Evolutionary conservation across 1,284 basidiomycete species (phyloP), one percentile per base, ranked within the genome.

Genomic region (Pyrrhoderma noxium): DNA sequence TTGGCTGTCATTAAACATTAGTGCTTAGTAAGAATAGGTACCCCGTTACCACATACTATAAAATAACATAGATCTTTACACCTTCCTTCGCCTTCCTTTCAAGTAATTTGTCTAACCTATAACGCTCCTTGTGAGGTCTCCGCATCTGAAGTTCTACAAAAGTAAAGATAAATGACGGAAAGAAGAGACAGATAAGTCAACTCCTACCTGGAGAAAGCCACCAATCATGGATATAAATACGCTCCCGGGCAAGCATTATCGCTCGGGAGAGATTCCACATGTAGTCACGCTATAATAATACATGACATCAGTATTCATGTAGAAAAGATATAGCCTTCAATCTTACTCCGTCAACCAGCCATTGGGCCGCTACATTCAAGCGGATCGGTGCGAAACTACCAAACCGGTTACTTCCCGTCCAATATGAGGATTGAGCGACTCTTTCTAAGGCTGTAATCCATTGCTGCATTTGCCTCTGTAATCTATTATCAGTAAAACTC

Each of bases 191-290:
- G 38, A 42, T 2, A 18, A 22, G 34, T 23, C 45, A 31, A 27
- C 45, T 51, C 69, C 47, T 62, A 86, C 87, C 88, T 2, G 89
- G 89, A 18, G 87, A 89, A 27, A 93, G 68, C 93, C 93, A 96
- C 93, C 93, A 96, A 67, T 93, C 92, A 63, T 96, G 93, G 38
- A 96, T 95, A 62, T 92, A 92, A 54, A 94, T 90, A 21, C 75
- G 79, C 60, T 96, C 89, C 63, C 86, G 88, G 2, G 96, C 95
- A 60, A 96, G 78, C 46, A 90, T 73, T 48, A 99, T 88, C 0
- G 96, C 95, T 44, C 92, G 80, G 27, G 91, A 93, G n/a, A 99
- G 70, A 63, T 95, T 95, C 94, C 93, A 97, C 69, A 92, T 94
- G 64, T 97, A 97, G 64, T 97, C 93, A 14, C 93, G 82, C 86